A percentile compares a stretch with the other conserved stretches of the same genome.
These are phyloP conservation scores for Leptographium radiaticola DNA, from an alignment of 2,329 filamentous ascomycete genomes.

Conservation along the genomic window DNA sequence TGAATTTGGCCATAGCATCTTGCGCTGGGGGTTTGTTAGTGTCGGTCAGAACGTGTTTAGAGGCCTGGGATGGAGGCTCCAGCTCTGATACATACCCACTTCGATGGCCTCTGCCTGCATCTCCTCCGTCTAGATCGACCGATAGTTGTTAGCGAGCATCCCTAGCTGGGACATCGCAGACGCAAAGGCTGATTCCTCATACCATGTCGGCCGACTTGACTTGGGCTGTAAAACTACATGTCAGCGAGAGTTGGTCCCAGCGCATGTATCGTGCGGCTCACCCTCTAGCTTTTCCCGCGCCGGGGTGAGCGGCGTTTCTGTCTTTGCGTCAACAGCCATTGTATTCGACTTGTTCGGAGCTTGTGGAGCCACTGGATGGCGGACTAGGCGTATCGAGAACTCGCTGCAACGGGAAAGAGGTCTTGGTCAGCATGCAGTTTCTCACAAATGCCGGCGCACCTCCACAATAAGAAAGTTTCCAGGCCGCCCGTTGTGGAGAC, in stretches of 20 bases:
- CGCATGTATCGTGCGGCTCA: constrained; percentile 20
- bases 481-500: neutral
- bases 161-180: too few relatives aligned
- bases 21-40: constrained; percentile 29
- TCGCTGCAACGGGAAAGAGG: neutral
- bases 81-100: constrained; percentile 56
- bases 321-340: constrained; percentile 17
- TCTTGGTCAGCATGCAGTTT: neutral
- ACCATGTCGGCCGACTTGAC: constrained; percentile 99
- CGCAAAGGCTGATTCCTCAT: constrained; percentile 12
- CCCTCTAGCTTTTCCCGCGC: constrained; percentile 66
- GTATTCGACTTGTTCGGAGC: neutral
- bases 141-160: neutral
- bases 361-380: neutral
- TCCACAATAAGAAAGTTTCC: neutral
- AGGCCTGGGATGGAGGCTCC: neutral
- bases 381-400: neutral
- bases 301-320: constrained; percentile 32
- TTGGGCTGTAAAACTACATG: constrained; percentile 48
- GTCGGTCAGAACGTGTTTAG: neutral
- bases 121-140: constrained; percentile 61
- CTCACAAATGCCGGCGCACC: neutral
- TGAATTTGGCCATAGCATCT: constrained; percentile 50
- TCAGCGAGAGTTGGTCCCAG: neutral
- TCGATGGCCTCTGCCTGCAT: constrained; percentile 95